These are phyloP conservation scores for Silene vulgaris DNA, from an alignment of 179 eudicot genomes.

Conservation along the genomic window DNA sequence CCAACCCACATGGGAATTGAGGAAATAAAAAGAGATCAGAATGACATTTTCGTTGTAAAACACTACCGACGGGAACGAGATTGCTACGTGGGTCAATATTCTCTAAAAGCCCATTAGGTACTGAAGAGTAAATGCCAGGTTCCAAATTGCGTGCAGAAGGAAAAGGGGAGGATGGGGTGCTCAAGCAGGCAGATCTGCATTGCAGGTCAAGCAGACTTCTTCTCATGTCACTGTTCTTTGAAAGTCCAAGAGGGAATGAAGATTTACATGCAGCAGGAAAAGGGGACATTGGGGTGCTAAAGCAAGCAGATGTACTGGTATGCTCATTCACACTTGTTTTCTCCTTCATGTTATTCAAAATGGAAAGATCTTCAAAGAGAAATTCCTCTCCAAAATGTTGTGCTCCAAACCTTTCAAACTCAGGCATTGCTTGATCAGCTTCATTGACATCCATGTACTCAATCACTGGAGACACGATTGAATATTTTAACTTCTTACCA, in stretches of 20 bases:
- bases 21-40: slow-evolving; percentile 45
- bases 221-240: slow-evolving; percentile 39
- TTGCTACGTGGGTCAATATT: slow-evolving; percentile 33
- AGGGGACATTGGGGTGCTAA: slow-evolving; percentile 13
- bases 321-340: background rate
- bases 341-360: slow-evolving; percentile 37
- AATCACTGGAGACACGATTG: slow-evolving; percentile 37
- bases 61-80: slow-evolving; percentile 28
- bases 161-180: slow-evolving; percentile 53
- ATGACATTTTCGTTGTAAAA: slow-evolving; percentile 36
- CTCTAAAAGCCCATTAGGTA: slow-evolving; percentile 59
- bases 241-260: slow-evolving; percentile 54
- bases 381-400: slow-evolving; percentile 29
- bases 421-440: slow-evolving; percentile 51
- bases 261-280: slow-evolving; percentile 15
- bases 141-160: slow-evolving; percentile 35
- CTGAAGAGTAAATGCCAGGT: slow-evolving; percentile 46
- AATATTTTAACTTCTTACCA: slow-evolving; percentile 22
- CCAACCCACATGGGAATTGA: slow-evolving; percentile 38
- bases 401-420: slow-evolving; percentile 49
- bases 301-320: slow-evolving; percentile 10
- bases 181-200: slow-evolving; percentile 45
- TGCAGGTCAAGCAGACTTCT: slow-evolving; percentile 49
- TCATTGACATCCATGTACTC: slow-evolving; percentile 34
- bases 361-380: slow-evolving; percentile 32